Evolutionary conservation across 2,329 filamentous ascomycete genomes (phyloP).

Genomic region (Sarocladium oryzae): DNA sequence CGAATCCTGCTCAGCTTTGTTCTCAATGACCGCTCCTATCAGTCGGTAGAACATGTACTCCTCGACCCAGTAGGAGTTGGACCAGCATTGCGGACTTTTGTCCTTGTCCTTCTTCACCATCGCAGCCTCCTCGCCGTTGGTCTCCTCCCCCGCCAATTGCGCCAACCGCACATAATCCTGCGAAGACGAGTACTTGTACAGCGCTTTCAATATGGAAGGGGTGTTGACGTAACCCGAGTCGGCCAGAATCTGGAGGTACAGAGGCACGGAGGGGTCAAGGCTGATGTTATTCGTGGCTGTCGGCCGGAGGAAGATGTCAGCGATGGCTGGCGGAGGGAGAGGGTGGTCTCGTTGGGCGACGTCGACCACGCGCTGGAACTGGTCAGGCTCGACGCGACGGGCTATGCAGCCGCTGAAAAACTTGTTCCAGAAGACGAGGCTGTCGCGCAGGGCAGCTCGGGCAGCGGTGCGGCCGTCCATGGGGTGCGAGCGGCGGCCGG

Average conservation of each 20-base stretch:
- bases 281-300: slow-evolving; percentile 38
- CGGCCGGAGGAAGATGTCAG: slow-evolving; percentile 54
- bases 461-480: slow-evolving; percentile 22
- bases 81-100: slow-evolving; percentile 36
- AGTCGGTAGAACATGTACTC: slow-evolving; percentile 93
- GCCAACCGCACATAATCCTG: slow-evolving; percentile 25
- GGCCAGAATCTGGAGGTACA: slow-evolving; percentile 52
- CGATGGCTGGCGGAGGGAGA: slow-evolving; percentile 43
- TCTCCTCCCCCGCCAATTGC: not conserved
- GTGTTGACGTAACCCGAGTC: slow-evolving; percentile 45
- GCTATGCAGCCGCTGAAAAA: slow-evolving; percentile 46
- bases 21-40: slow-evolving; percentile 71
- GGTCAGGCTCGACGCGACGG: slow-evolving; percentile 43
- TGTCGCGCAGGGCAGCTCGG: slow-evolving; percentile 19
- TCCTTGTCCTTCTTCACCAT: slow-evolving; percentile 13
- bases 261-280: slow-evolving; percentile 52
- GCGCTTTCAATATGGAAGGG: slow-evolving; percentile 45
- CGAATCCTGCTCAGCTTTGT: slow-evolving; percentile 37
- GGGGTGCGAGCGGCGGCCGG: not conserved
- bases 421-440: slow-evolving; percentile 38
- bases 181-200: slow-evolving; percentile 52
- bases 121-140: not conserved
- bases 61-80: slow-evolving; percentile 58
- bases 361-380: slow-evolving; percentile 45
- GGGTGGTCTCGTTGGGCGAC: slow-evolving; percentile 45